Conservation (phyloP, 2,329 filamentous ascomycete species). For the Colletotrichum sp. region DNA sequence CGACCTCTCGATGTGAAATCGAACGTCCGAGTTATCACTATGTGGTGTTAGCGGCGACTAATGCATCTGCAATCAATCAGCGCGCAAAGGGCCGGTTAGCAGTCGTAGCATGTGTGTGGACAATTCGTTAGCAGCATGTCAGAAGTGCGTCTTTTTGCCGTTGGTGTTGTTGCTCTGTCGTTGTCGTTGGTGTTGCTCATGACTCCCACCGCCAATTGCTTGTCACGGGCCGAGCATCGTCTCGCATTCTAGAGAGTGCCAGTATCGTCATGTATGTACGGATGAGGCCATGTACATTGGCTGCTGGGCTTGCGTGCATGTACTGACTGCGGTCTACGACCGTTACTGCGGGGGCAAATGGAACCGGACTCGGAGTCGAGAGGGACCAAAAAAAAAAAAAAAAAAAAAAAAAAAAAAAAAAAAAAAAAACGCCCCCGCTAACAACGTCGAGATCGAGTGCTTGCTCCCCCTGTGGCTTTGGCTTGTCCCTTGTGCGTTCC, state of each 20-base stretch:
- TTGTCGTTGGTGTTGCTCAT: neutral
- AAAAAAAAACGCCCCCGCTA: neutral
- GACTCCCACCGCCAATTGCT: conserved; percentile 5
- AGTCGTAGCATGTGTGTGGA: neutral
- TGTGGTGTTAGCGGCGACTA: conserved; percentile 37
- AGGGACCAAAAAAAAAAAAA: neutral
- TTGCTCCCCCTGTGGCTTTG: neutral
- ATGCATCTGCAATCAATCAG: conserved; percentile 41
- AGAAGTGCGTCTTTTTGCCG: neutral
- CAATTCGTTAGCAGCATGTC: conserved; percentile 6
- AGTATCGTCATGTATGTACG: neutral
- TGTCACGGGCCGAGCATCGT: neutral
- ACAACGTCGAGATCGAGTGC: neutral
- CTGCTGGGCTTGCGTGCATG: conserved; percentile 2
- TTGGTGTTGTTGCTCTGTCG: neutral
- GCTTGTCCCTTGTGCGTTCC: neutral
- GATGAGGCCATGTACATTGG: conserved; percentile 9
- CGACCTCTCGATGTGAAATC: conserved; percentile 12
- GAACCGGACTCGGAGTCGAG: neutral
- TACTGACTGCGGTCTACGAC: neutral
- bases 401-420: neutral
- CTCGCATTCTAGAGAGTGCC: neutral
- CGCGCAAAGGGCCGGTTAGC: conserved; percentile 11
- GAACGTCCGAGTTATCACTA: conserved; percentile 34
- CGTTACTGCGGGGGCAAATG: neutral